A percentile compares a stretch with the other conserved stretches of the same genome.
These are phyloP conservation scores for Fraxinus angustifolia DNA, from an alignment of 305 asterid species.

Conservation along the genomic window DNA sequence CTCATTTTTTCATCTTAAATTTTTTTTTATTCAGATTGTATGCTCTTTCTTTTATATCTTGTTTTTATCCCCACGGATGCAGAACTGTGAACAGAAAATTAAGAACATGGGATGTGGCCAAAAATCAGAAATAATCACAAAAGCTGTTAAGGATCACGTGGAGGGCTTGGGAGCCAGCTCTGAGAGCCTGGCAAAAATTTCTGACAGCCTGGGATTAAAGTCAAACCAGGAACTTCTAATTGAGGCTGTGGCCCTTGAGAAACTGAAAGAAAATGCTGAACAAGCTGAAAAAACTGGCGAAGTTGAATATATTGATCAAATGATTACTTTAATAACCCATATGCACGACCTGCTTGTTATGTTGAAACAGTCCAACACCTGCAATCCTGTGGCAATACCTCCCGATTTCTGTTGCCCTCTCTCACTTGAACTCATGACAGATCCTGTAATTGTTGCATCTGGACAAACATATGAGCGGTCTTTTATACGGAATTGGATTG, in stretches of 20 bases:
- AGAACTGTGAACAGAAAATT: slow-evolving; percentile 58
- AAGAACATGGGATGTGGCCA: slow-evolving; percentile 52
- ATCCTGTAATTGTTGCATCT: slow-evolving; percentile 88
- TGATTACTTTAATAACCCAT: slow-evolving; percentile 68
- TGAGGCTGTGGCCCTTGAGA: slow-evolving; percentile 89
- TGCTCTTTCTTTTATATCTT: not conserved
- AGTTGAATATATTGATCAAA: slow-evolving; percentile 69
- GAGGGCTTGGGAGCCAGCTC: slow-evolving; percentile 70
- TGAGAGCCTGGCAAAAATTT: slow-evolving; percentile 56
- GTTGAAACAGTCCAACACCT: slow-evolving; percentile 62
- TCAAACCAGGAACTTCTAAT: slow-evolving; percentile 79
- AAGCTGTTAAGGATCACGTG: slow-evolving; percentile 58
- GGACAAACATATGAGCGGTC: slow-evolving; percentile 86
- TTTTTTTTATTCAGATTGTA: not conserved
- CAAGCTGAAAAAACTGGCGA: slow-evolving; percentile 70
- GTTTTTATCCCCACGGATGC: slow-evolving; percentile 24
- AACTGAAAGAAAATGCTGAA: slow-evolving; percentile 82
- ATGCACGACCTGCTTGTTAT: slow-evolving; percentile 73
- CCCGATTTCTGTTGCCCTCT: slow-evolving; percentile 90
- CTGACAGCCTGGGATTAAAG: slow-evolving; percentile 59
- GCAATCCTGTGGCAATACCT: slow-evolving; percentile 70
- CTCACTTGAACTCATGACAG: slow-evolving; percentile 89
- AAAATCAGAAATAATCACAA: slow-evolving; percentile 45
- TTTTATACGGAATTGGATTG: slow-evolving; percentile 76
- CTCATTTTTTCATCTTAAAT: slow-evolving; percentile 1